These are phyloP conservation scores for Phytophthora pini DNA, from an alignment of 352 stramenopile species.

Conservation along the genomic window DNA sequence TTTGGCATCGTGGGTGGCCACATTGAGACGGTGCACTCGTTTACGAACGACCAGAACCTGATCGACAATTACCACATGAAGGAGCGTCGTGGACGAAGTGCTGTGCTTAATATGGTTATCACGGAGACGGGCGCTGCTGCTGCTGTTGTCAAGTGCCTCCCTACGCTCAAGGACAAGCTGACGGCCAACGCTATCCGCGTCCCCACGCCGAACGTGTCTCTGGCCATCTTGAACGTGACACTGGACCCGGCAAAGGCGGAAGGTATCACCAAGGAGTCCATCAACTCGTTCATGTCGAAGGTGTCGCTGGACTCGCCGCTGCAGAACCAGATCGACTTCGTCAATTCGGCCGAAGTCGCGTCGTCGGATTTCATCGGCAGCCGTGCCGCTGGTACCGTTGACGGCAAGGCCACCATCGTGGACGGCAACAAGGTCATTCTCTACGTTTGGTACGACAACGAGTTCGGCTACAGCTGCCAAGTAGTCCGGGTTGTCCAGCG, in stretches of 20 bases:
- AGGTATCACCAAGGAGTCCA: constrained; percentile 67
- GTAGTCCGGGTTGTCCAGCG: constrained; percentile 84
- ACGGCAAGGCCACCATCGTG: constrained; percentile 88
- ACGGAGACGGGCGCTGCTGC: constrained; percentile 85
- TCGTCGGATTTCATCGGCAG: constrained; percentile 88
- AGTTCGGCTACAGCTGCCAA: constrained; percentile 91
- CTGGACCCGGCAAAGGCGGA: constrained; percentile 83
- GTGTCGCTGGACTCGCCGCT: constrained; percentile 84
- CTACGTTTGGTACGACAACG: constrained; percentile 93
- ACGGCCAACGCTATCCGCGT: constrained; percentile 99
- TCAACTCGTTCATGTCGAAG: constrained; percentile 85
- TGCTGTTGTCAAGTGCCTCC: constrained; percentile 91
- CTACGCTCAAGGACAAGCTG: constrained; percentile 96
- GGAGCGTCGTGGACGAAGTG: constrained; percentile 83
- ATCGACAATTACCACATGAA: constrained; percentile 92
- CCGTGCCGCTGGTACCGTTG: constrained; percentile 74
- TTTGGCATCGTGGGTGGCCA: constrained; percentile 84
- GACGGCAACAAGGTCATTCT: constrained; percentile 86
- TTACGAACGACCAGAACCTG: constrained; percentile 91
- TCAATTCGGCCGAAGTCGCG: constrained; percentile 83
- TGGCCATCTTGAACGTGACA: constrained; percentile 96
- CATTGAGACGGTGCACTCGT: constrained; percentile 92
- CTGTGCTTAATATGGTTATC: constrained; percentile 92
- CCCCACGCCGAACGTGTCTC: constrained; percentile 98
- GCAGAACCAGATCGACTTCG: constrained; percentile 91